phyloP scores from a whole-genome alignment of 164 flowering plant genomes.

The Aristolochia contorta region DNA sequence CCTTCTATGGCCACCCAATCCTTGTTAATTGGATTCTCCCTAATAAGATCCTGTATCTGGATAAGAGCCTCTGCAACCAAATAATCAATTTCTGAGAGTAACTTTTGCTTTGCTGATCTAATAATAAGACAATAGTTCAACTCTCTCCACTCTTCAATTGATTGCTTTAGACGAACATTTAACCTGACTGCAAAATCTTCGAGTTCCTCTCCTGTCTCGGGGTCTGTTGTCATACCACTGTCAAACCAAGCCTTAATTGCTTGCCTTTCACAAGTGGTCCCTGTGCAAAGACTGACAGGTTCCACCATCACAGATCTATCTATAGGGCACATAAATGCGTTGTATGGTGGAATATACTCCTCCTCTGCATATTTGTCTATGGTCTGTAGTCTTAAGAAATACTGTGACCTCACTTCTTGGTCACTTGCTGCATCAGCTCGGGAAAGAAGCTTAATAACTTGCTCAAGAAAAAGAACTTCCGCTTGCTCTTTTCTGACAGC shows the following conservation, averaged over 20 bases:
- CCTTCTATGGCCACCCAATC: constrained; percentile 67
- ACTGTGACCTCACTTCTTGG: constrained; percentile 37
- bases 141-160: constrained; percentile 74
- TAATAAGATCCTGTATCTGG: constrained; percentile 41
- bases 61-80: constrained; percentile 35
- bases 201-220: constrained; percentile 41
- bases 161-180: constrained; percentile 49
- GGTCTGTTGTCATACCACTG: constrained; percentile 43
- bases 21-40: constrained; percentile 49
- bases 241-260: constrained; percentile 48
- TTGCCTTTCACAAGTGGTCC: constrained; percentile 56
- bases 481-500: constrained; percentile 44
- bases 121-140: constrained; percentile 57
- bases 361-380: constrained; percentile 32
- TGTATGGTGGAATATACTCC: constrained; percentile 40
- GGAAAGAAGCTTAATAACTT: constrained; percentile 57
- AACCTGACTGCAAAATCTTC: constrained; percentile 43
- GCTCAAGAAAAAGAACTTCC: constrained; percentile 52
- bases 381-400: constrained; percentile 31
- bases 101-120: constrained; percentile 35
- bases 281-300: constrained; percentile 69
- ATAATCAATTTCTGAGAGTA: constrained; percentile 25
- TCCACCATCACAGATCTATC: constrained; percentile 44
- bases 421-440: constrained; percentile 69
- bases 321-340: constrained; percentile 46